Evolutionary conservation across 2,329 filamentous ascomycete species (phyloP).

Genomic region (Pseudogymnoascus sp.): DNA sequence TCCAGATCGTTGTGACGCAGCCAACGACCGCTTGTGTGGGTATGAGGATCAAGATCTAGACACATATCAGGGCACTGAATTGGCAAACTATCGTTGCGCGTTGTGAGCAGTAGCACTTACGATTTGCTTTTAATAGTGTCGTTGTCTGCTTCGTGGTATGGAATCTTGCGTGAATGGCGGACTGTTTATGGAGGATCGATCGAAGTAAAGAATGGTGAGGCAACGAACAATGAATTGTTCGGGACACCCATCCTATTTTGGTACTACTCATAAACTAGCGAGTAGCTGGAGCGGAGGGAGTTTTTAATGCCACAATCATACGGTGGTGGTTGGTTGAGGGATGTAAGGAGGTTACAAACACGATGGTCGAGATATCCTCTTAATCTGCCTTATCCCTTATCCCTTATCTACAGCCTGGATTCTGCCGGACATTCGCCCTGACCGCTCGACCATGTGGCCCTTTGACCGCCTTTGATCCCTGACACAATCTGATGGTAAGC

Average conservation of each 20-base stretch:
- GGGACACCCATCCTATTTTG: background rate
- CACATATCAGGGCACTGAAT: background rate
- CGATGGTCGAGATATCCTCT: no score
- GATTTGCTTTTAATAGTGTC: background rate
- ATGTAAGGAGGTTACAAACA: background rate
- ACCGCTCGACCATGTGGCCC: background rate
- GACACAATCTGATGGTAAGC: background rate
- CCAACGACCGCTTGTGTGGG: conserved; percentile 33
- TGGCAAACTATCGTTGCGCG: background rate
- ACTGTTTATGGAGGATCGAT: background rate
- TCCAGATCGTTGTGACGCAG: conserved; percentile 32
- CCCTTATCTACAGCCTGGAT: background rate
- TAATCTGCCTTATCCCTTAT: no score
- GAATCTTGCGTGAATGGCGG: background rate
- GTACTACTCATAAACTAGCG: background rate
- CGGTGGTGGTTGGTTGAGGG: background rate
- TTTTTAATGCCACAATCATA: background rate
- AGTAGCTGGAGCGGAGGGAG: background rate
- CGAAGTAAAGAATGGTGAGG: background rate
- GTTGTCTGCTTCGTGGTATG: background rate
- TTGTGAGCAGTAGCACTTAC: background rate
- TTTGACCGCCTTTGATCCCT: background rate
- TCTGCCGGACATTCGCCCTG: background rate
- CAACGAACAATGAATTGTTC: background rate
- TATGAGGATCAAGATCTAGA: conserved; percentile 24